Evolutionary conservation across 208 protist species (phyloP), one percentile per base, ranked within the genome.

Genomic region (Leishmania lainsoni): DNA sequence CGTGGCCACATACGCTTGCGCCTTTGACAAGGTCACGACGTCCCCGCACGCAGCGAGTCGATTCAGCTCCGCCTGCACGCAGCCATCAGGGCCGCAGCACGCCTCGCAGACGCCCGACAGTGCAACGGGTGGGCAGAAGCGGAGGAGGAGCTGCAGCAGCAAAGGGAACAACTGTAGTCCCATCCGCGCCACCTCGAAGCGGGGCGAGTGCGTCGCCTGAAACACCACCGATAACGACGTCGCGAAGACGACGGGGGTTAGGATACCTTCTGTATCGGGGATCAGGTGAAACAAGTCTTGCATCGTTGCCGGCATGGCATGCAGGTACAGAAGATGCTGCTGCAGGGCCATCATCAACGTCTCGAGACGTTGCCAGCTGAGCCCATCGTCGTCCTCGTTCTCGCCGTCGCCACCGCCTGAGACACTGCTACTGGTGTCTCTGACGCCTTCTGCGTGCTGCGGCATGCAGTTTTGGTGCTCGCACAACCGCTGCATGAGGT

Each of bases 291-390:
- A 22, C 54, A 92, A 83, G 75, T 91, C 89, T 58, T 35, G 76
- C 77, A 61, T 59, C 45, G 76, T 69, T 8, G 61, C 72, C 1
- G 71, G 45, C 4, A 49, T 71, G 49, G 81, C 22, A 6, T 39
- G 56, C 51, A 85, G 66, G 76, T 81, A 76, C 76, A 80, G 66
- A 32, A 94, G 86, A 63, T 95, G 90, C 85, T 91, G 85, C 56
- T 94, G 85, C 48, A 97, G 86, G 68, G 91, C 91, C 92, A 97
- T 97, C 69, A 97, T 88, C 39, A 97, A 72, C n/a, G 92, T 94
- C 81, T 97, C 93, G 56, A 87, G 78, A 63, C 81, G 79, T 78
- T 92, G 84, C 93, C 93, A 97, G 83, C 84, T 84, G 45, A 81
- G 58, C 71, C 69, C 59, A 17, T 48, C 79, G 52, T 59, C 68